Conservation (phyloP, 257 asterid species). For the Capsicum rhomboideum region DNA sequence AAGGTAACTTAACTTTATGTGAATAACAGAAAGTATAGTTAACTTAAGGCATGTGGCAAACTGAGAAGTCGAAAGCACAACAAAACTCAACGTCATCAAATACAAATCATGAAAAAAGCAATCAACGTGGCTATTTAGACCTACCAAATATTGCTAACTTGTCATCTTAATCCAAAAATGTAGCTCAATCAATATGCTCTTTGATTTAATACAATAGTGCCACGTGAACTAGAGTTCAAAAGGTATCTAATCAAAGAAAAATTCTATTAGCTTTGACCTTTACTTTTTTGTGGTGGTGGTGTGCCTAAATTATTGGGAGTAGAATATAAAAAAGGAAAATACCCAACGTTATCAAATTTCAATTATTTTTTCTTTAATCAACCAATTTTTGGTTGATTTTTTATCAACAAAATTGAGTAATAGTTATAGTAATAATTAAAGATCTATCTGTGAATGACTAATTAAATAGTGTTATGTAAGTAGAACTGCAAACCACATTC, state of each 20-base stretch:
- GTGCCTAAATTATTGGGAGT: background rate
- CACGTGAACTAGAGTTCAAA: slow-evolving; percentile 22
- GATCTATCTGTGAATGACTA: background rate
- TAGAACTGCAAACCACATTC: background rate
- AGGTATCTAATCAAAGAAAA: background rate
- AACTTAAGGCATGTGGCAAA: background rate
- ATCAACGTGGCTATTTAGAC: slow-evolving; percentile 20
- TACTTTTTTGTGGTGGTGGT: background rate
- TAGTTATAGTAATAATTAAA: background rate
- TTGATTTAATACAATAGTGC: background rate
- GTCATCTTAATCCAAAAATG: background rate
- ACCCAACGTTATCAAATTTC: background rate
- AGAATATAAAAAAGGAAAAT: background rate
- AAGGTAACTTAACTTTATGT: background rate
- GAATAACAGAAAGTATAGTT: background rate
- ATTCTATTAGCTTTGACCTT: background rate
- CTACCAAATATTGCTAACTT: slow-evolving; percentile 2
- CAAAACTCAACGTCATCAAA: slow-evolving; percentile 10
- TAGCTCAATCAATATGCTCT: background rate
- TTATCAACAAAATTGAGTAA: background rate
- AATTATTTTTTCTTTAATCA: background rate
- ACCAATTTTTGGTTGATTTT: background rate
- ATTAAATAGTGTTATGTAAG: background rate
- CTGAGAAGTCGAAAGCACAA: background rate
- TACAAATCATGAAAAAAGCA: background rate